phyloP scores from a whole-genome alignment of 306 rosid species.

The Cucurbita ficifolia region DNA sequence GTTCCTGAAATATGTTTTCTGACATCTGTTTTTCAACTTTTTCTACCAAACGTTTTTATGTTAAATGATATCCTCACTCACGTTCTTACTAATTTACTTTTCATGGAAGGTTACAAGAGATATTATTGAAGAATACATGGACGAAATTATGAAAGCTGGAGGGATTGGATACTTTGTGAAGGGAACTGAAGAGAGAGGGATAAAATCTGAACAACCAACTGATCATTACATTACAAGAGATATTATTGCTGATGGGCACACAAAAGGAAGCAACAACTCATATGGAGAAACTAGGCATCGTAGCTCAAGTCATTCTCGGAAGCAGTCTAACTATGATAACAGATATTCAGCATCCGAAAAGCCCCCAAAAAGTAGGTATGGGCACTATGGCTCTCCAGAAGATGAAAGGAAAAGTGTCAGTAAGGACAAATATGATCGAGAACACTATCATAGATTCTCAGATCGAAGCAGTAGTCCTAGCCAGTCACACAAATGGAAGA shows the following conservation, averaged over 20 bases:
- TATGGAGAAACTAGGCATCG: constrained; percentile 14
- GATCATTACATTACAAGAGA: constrained; percentile 13
- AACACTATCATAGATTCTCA: constrained; percentile 32
- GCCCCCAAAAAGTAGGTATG: constrained; percentile 17
- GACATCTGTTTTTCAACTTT: not conserved
- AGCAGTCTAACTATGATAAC: constrained; percentile 15
- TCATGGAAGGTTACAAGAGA: constrained; percentile 54
- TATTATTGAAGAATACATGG: constrained; percentile 73
- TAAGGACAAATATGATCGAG: constrained; percentile 20
- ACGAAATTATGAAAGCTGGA: constrained; percentile 58
- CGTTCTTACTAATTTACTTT: not conserved
- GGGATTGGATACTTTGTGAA: constrained; percentile 51
- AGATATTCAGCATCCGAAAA: constrained; percentile 17
- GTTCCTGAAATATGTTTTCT: not conserved
- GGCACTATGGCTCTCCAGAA: constrained; percentile 18
- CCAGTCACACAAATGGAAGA: constrained; percentile 16
- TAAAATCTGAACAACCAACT: constrained; percentile 21
- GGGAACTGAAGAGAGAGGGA: constrained; percentile 23
- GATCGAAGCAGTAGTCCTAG: constrained; percentile 29
- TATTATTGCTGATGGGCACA: constrained; percentile 17
- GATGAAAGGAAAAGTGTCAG: constrained; percentile 14
- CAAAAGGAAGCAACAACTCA: constrained; percentile 17
- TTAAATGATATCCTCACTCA: not conserved
- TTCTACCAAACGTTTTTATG: not conserved
- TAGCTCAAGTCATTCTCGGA: constrained; percentile 20